Evolutionary conservation across 306 rosid species (phyloP).

Genomic region (Lotus japonicus): DNA sequence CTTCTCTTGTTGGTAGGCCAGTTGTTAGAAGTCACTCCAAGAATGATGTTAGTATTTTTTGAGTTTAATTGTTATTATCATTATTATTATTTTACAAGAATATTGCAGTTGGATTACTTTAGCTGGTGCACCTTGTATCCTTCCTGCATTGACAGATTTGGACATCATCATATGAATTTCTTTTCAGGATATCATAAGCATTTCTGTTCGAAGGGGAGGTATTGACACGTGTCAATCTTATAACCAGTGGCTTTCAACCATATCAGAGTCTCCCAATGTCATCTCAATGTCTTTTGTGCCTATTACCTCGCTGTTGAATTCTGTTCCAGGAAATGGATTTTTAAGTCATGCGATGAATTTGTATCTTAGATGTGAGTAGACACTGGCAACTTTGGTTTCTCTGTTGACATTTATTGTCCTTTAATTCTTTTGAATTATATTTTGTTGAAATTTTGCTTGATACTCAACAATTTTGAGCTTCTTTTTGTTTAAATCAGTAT

Average conservation of each 20-base stretch:
- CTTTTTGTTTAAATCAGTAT: too few species aligned
- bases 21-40: slow-evolving; percentile 39
- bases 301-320: slow-evolving; percentile 66
- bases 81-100: background rate
- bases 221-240: slow-evolving; percentile 49
- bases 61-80: too few species aligned
- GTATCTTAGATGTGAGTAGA: slow-evolving; percentile 83
- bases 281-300: slow-evolving; percentile 85
- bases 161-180: background rate
- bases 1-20: slow-evolving; percentile 38
- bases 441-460: background rate
- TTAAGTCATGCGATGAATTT: slow-evolving; percentile 77
- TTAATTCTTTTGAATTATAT: background rate
- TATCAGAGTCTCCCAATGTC: slow-evolving; percentile 64
- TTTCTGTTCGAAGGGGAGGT: slow-evolving; percentile 74
- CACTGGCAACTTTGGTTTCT: background rate
- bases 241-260: slow-evolving; percentile 82
- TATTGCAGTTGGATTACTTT: background rate
- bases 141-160: background rate
- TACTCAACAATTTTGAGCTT: too few species aligned
- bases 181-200: slow-evolving; percentile 50
- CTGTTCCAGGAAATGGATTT: slow-evolving; percentile 71
- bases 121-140: background rate
- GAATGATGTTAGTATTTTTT: slow-evolving; percentile 52
- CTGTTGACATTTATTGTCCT: background rate